Conservation (phyloP, 371 early-diverging fungal species). For the Actinomortierella ambigua region DNA sequence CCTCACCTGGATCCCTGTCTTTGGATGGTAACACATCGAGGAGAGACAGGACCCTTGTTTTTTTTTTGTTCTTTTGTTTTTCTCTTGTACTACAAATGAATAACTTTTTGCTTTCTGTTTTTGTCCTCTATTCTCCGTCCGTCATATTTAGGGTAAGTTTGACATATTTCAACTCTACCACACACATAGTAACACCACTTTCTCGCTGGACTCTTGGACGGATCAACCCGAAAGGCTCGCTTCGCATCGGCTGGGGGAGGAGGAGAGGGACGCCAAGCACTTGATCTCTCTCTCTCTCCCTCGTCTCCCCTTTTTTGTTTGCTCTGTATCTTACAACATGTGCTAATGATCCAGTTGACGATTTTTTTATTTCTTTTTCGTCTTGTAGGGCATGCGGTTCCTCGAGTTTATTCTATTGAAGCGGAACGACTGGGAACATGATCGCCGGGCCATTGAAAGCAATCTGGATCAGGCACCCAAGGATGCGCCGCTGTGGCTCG, state of each 20-base stretch:
- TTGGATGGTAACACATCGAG: conserved; percentile 67
- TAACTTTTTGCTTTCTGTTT: not conserved
- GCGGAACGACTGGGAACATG: conserved; percentile 75
- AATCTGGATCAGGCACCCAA: conserved; percentile 47
- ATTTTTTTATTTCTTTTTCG: not conserved
- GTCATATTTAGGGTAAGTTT: not conserved
- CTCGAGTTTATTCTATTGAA: conserved; percentile 88
- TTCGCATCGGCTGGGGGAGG: no score
- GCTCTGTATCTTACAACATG: conserved; percentile 6
- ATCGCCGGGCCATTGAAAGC: conserved; percentile 61
- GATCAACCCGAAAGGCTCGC: no score
- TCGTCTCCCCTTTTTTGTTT: not conserved
- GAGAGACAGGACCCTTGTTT: not conserved
- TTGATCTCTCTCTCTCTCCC: no score
- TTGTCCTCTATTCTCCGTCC: not conserved
- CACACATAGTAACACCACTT: no score
- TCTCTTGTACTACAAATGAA: not conserved
- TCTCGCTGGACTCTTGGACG: no score
- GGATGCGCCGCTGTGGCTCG: conserved; percentile 77
- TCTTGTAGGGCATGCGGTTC: conserved; percentile 81
- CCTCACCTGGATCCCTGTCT: conserved; percentile 78
- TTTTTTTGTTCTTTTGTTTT: no score
- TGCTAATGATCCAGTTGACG: not conserved
- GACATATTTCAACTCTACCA: not conserved
- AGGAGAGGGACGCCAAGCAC: conserved; percentile 22